Evolutionary conservation across 1,284 basidiomycete genomes (phyloP).

Genomic region (Xerocomus amazonicus): DNA sequence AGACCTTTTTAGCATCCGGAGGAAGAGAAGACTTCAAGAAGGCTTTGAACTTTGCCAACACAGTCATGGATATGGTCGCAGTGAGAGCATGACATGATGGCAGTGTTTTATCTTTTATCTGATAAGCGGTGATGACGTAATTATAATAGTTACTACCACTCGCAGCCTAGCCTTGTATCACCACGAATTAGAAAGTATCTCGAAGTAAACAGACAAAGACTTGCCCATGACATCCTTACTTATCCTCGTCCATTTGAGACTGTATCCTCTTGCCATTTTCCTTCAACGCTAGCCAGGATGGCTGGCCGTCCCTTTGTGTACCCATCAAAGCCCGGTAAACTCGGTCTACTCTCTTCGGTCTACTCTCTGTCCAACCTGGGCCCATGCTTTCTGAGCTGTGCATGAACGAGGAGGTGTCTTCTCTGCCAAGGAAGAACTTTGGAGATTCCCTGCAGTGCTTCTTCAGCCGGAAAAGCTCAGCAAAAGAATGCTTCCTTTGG

Average conservation of each 20-base stretch:
- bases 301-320: conserved; percentile 39
- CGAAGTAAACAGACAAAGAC: background rate
- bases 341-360: conserved; percentile 40
- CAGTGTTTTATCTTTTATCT: conserved; percentile 4
- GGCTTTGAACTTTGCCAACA: conserved; percentile 31
- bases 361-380: conserved; percentile 36
- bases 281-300: conserved; percentile 54
- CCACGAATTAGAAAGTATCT: conserved; percentile 5
- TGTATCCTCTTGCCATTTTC: conserved; percentile 42
- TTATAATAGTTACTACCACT: background rate
- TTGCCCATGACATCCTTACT: conserved; percentile 29
- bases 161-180: background rate
- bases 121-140: conserved; percentile 5
- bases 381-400: conserved; percentile 24
- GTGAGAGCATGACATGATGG: background rate
- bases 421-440: conserved; percentile 38
- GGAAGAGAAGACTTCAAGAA: conserved; percentile 20
- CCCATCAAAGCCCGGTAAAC: conserved; percentile 62
- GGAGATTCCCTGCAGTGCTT: conserved; percentile 32
- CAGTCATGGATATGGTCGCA: conserved; percentile 25
- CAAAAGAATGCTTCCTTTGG: conserved; percentile 15
- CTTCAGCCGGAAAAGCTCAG: conserved; percentile 26
- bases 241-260: conserved; percentile 29
- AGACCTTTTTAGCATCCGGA: conserved; percentile 33
- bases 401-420: conserved; percentile 5